Percentiles rank a stretch among this genome's conserved stretches.
phyloP scores from a whole-genome alignment of 169 alveolate species.

The Babesia bigemina region DNA sequence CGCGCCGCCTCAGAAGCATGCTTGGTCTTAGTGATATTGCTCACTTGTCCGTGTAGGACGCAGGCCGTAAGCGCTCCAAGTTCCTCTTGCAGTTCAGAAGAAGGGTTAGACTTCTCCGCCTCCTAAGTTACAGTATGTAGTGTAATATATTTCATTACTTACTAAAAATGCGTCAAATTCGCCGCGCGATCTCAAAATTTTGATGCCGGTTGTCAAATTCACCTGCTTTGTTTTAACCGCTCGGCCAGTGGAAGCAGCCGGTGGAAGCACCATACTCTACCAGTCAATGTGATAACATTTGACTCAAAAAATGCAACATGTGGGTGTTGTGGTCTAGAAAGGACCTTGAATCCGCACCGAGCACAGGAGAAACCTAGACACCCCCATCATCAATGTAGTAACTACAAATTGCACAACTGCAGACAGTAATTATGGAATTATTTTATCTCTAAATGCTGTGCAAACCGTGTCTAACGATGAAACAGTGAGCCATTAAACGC shows the following conservation, averaged over 20 bases:
- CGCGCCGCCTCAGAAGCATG: conserved; percentile 30
- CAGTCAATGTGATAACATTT: background rate
- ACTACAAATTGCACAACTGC: background rate
- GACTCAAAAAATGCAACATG: background rate
- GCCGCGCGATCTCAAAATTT: conserved; percentile 46
- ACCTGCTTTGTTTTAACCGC: conserved; percentile 53
- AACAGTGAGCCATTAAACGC: no score
- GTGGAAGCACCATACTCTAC: conserved; percentile 43
- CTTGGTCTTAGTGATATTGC: conserved; percentile 53
- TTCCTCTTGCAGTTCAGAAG: conserved; percentile 48
- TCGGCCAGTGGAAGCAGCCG: conserved; percentile 17
- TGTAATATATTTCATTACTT: background rate
- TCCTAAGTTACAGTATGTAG: background rate
- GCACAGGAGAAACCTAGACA: background rate
- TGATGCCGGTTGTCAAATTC: conserved; percentile 47
- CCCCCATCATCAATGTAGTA: background rate
- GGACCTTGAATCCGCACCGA: background rate
- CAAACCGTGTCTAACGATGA: no score
- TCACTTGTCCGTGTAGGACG: conserved; percentile 46
- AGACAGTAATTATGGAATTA: background rate
- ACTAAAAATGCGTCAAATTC: conserved; percentile 61
- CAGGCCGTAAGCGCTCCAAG: conserved; percentile 38
- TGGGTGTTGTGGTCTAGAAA: background rate
- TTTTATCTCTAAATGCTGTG: no score
- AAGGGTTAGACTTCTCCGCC: conserved; percentile 18